Evolutionary conservation across 352 stramenopile genomes (phyloP), one percentile per base, ranked within the genome.

Genomic region (Blastocystis sp.): DNA sequence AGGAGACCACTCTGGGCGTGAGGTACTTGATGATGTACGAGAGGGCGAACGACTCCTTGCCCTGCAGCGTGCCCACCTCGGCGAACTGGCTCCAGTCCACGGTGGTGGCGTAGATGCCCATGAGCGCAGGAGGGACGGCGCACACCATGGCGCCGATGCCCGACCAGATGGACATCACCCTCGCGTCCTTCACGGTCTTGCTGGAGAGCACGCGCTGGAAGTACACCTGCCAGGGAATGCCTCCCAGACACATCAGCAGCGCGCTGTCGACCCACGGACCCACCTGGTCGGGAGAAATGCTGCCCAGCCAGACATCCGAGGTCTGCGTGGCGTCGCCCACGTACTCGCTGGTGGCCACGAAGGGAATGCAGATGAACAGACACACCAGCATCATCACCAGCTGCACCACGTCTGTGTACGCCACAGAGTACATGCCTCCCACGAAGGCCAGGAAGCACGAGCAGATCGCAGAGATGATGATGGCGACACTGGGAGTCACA

Each of bases 161-260:
- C 6, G 82, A 90, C 61, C 59, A 80, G 11, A 87, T 87, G 3
- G 82, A 90, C 66, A 90, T 79, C 20, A 87, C 45, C 63, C 66
- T 68, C 9, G 82, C 66, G 56, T 90, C 82, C 66, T 90, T 90
- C 43, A 90, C 82, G 26, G 64, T 73, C 29, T 47, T 34, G 26
- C 82, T 79, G 43, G 82, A 75, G 43, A 90, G 66, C 3, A 90
- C 76, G n/a, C 82, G 59, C 66, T 90, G 82, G 82, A 90, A 90
- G 47, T 90, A 90, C 56, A 90, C 82, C 47, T 90, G 82, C 82
- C 82, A 90, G 6, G 82, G 82, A 69, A 90, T 90, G 34, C 82
- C 82, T 68, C 82, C 82, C 15, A 90, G 80, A 37, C 56, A 70
- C 82, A 90, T 87, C 26, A 90, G 82, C n/a, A 90, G 62, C 11